Evolutionary conservation across 495 filamentous ascomycete genomes (phyloP), one percentile per base, ranked within the genome.

Genomic region (Penicillium angulare): DNA sequence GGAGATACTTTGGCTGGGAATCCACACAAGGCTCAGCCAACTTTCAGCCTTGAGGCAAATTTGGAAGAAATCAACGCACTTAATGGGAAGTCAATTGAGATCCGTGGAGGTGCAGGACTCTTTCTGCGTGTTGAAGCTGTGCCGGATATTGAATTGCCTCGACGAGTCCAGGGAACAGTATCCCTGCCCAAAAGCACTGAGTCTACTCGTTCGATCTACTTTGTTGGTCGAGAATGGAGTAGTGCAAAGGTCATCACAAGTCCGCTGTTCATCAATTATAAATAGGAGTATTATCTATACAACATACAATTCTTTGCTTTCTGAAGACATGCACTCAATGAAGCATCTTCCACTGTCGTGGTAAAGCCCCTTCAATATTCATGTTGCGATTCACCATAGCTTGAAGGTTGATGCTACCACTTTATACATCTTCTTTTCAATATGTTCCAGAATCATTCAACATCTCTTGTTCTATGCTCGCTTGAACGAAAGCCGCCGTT

Each of bases 401-500:
- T n/a, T n/a, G n/a, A n/a, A n/a, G n/a, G n/a, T n/a, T n/a, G n/a
- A n/a, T n/a, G n/a, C n/a, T n/a, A n/a, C n/a, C n/a, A n/a, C n/a
- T n/a, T n/a, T n/a, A n/a, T n/a, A n/a, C n/a, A n/a, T n/a, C n/a
- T n/a, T n/a, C n/a, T n/a, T n/a, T n/a, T n/a, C n/a, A n/a, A n/a
- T n/a, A n/a, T n/a, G n/a, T n/a, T n/a, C n/a, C 5, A 31, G 27
- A 31, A 6, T 3, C 9, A 29, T 48, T 9, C 33, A 49, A 13
- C 15, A 50, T 42, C 29, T 80, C 76, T 35, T 73, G 64, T 45
- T 80, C 77, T 38, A 70, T 60, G 33, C 74, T 74, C 0, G 76
- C 77, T 31, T 69, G 66, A 54, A 78, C 68, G 48, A 79, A 78
- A 5, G 76, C 65, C 13, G 74, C 77, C 5, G 67, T 57, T 0